Evolutionary conservation across 2,329 filamentous ascomycete genomes (phyloP), one percentile per base, ranked within the genome.

Genomic region (Acrocalymma vagum): DNA sequence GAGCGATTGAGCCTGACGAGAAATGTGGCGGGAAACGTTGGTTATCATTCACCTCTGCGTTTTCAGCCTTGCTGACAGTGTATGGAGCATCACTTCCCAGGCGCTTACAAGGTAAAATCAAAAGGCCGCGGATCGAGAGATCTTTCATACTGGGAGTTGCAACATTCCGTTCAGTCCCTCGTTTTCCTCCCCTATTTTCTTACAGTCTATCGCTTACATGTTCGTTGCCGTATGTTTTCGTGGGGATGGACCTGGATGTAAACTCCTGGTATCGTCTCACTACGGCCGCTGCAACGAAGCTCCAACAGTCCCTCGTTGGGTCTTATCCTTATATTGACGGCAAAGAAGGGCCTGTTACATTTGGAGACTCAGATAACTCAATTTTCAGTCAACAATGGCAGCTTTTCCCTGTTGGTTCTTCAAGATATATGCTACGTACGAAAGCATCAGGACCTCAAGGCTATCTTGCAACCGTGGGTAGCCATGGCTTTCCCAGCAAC

Each of bases 381-480:
- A 20, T 27, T 5, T 28, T 33, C 3, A 20, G 17, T 10, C 46
- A 50, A 17, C 29, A 50, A 26, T 50, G 46, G 42, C 46, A 50
- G 23, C 21, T 50, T 6, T 46, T 29, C 20, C 15, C 42, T 9
- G 30, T 46, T 6, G 30, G 20, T 10, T 13, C 26, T 9, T 45
- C 38, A 9, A 42, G 23, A 3, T 42, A 38, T 16, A 29, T 46
- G 29, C 30, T 50, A 14, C 27, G 46, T n/a, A 50, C 46, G 15
- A 50, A 46, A 29, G 38, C 46, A 10, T 50, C 46, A 3, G 42
- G 42, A 8, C 17, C 38, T 5, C 20, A 36, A n/a, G 46, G 42
- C 8, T 50, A 38, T 25, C 27, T 46, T 24, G 29, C 27, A 4
- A 25, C 23, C 9, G 20, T 21, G 2, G 31, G n/a, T 8, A 17